phyloP scores from a whole-genome alignment of 2,329 filamentous ascomycete species.

The Epicoccum nigrum region DNA sequence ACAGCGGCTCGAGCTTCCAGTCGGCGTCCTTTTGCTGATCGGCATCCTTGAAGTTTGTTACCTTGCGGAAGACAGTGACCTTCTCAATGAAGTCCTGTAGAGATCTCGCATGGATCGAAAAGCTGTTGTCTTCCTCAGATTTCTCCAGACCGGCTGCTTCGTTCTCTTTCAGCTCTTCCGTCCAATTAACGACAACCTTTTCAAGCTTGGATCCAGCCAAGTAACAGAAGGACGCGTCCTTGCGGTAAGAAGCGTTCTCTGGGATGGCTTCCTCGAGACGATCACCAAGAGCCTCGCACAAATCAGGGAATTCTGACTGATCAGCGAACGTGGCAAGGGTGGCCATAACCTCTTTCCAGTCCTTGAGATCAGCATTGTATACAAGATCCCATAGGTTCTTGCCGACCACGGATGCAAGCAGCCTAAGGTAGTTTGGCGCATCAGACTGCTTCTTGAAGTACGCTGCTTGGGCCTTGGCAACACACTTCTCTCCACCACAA shows the following conservation, averaged over 20 bases:
- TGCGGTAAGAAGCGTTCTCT: constrained; percentile 62
- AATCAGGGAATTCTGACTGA: constrained; percentile 86
- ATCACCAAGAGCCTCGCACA: constrained; percentile 94
- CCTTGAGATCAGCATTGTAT: constrained; percentile 87
- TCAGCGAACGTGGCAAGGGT: constrained; percentile 95
- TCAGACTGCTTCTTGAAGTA: constrained; percentile 85
- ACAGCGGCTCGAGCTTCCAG: constrained; percentile 88
- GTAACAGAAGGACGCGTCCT: constrained; percentile 96
- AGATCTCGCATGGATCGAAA: constrained; percentile 87
- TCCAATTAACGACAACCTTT: constrained; percentile 96
- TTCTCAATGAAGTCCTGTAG: constrained; percentile 97
- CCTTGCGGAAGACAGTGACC: constrained; percentile 93
- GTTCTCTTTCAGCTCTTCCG: constrained; percentile 82
- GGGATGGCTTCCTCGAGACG: constrained; percentile 75
- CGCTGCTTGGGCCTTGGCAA: constrained; percentile 90
- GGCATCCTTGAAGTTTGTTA: constrained; percentile 85
- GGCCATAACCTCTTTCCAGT: constrained; percentile 98
- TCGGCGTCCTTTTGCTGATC: constrained; percentile 74
- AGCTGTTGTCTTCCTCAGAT: constrained; percentile 75
- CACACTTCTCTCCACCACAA: constrained; percentile 88
- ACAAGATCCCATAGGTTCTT: constrained; percentile 99
- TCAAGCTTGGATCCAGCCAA: constrained; percentile 94
- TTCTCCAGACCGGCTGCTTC: constrained; percentile 77
- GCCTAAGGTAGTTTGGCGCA: constrained; percentile 87
- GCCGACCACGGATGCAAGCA: constrained; percentile 87